Percentiles rank a stretch among this genome's conserved stretches.
Conservation (phyloP, 2,329 filamentous ascomycete species). For the Incumbomyces lentus region DNA sequence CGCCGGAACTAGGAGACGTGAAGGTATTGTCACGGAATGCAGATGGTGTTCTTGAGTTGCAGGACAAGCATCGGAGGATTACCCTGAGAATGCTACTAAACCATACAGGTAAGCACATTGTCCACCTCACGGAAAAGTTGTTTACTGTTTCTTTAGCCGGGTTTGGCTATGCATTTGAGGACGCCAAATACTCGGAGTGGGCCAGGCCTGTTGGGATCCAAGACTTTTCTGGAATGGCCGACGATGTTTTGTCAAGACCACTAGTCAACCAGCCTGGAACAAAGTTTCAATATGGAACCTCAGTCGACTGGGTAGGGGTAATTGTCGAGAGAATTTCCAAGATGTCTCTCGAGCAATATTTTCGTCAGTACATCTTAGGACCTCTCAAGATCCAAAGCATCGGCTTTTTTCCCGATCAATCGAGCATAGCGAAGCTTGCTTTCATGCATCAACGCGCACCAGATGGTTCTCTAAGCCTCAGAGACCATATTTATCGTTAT, state of each 20-base stretch:
- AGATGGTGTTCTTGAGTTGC: too few relatives aligned
- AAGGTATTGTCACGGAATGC: too few relatives aligned
- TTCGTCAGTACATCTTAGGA: slow-evolving; percentile 38
- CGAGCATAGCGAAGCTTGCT: slow-evolving; percentile 46
- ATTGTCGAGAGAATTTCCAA: slow-evolving; percentile 38
- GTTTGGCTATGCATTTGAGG: slow-evolving; percentile 40
- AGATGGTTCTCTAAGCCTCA: too few relatives aligned
- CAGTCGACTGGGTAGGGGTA: slow-evolving; percentile 46
- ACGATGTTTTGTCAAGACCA: slow-evolving; percentile 41
- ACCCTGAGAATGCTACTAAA: slow-evolving; percentile 42
- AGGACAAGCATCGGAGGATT: slow-evolving; percentile 35
- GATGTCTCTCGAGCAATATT: slow-evolving; percentile 38
- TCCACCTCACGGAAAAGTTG: not conserved
- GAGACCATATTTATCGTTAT: too few relatives aligned
- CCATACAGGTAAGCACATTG: slow-evolving; percentile 37
- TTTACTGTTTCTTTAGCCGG: slow-evolving; percentile 16
- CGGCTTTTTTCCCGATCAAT: slow-evolving; percentile 45
- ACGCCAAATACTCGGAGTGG: slow-evolving; percentile 32
- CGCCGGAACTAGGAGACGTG: slow-evolving; percentile 40
- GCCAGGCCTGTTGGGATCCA: slow-evolving; percentile 42
- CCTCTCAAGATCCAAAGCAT: slow-evolving; percentile 42
- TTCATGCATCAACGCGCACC: slow-evolving; percentile 47
- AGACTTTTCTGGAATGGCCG: slow-evolving; percentile 42
- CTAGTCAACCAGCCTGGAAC: slow-evolving; percentile 56
- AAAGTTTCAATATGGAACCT: slow-evolving; percentile 51